phyloP scores from a whole-genome alignment of 306 rosid genomes.

The Medicago ruthenica region DNA sequence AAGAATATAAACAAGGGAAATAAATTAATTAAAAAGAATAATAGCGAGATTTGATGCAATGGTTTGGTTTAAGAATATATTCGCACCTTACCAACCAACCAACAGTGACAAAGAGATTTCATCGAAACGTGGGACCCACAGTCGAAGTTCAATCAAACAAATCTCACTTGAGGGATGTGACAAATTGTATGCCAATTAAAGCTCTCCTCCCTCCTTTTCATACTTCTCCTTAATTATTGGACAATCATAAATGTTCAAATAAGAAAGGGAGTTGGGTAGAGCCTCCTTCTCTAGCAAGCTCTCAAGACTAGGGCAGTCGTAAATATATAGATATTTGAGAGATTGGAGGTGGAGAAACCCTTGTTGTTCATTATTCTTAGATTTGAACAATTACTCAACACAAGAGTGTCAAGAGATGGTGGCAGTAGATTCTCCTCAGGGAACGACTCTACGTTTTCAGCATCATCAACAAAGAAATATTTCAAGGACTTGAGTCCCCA shows the following conservation, averaged over 20 bases:
- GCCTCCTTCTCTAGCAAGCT: constrained; percentile 27
- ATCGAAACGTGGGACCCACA: no score
- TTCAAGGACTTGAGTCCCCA: background rate
- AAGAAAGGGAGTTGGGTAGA: constrained; percentile 8
- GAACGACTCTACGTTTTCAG: background rate
- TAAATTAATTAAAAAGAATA: no score
- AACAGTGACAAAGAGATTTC: no score
- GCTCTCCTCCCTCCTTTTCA: no score
- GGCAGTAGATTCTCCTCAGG: background rate
- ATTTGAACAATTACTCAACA: background rate
- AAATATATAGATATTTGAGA: background rate
- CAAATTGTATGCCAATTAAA: no score
- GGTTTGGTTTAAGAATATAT: no score
- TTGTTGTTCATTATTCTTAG: background rate
- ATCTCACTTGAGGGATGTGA: no score
- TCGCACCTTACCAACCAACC: no score
- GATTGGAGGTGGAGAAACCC: background rate
- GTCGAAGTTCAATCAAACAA: no score
- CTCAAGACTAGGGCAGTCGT: background rate
- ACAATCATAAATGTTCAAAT: rapidly evolving
- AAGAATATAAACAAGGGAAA: no score
- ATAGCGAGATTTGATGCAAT: no score
- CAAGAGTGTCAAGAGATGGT: background rate
- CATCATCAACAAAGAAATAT: background rate
- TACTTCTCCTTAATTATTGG: background rate